A percentile compares a stretch with the other conserved stretches of the same genome.
Evolutionary conservation across 2,329 filamentous ascomycete species (phyloP).

Genomic region (Elsinoe perseae): DNA sequence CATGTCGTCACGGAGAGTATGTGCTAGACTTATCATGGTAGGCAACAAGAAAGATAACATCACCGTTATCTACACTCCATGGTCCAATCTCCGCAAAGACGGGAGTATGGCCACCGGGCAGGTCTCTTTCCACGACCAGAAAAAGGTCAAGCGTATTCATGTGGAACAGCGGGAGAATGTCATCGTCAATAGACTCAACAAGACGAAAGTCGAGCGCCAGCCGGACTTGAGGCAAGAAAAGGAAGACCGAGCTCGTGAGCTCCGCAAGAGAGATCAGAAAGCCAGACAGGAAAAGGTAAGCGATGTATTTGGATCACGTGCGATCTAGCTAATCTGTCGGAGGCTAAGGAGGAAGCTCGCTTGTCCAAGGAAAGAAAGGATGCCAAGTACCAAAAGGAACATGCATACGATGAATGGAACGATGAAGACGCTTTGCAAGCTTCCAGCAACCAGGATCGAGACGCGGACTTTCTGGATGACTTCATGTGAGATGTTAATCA

Average conservation of each 20-base stretch:
- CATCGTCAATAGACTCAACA: conserved; percentile 96
- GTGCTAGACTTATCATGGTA: conserved; percentile 28
- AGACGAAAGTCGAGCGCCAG: conserved; percentile 83
- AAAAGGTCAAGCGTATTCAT: conserved; percentile 74
- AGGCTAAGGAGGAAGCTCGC: conserved; percentile 67
- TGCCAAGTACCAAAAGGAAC: conserved; percentile 91
- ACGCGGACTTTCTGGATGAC: conserved; percentile 73
- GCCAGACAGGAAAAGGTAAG: conserved; percentile 54
- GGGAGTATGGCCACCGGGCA: conserved; percentile 93
- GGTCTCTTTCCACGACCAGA: conserved; percentile 85
- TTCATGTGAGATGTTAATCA: conserved; percentile 59
- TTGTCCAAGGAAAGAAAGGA: conserved; percentile 74
- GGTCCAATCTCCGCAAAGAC: conserved; percentile 92
- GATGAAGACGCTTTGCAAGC: conserved; percentile 69
- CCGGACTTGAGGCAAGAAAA: conserved; percentile 77
- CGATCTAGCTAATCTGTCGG: neutral
- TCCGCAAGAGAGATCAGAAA: conserved; percentile 64
- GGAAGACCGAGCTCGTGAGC: conserved; percentile 63
- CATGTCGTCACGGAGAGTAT: neutral
- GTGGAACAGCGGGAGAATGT: conserved; percentile 75
- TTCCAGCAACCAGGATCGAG: conserved; percentile 78
- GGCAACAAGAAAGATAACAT: conserved; percentile 99
- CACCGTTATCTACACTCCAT: conserved; percentile 93
- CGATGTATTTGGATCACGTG: conserved; percentile 29
- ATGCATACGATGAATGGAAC: conserved; percentile 92